Evolutionary conservation across 768 basidiomycete genomes (phyloP).

Genomic region (Paxillus rubicundulus): DNA sequence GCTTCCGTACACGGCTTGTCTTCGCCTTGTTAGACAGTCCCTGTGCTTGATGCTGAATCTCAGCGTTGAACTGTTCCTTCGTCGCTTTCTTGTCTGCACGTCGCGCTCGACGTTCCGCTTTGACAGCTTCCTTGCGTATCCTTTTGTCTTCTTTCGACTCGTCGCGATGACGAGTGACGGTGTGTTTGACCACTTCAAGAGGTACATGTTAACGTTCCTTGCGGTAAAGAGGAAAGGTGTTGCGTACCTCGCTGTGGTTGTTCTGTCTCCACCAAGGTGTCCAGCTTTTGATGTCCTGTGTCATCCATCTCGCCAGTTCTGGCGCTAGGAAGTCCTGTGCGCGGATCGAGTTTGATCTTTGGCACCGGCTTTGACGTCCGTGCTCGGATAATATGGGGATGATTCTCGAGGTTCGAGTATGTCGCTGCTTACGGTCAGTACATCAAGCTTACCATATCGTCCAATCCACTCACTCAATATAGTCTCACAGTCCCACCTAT

Average conservation of each 20-base stretch:
- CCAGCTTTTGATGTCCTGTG: slow-evolving; percentile 12
- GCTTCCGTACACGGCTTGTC: slow-evolving; percentile 16
- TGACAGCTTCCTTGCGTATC: slow-evolving; percentile 67
- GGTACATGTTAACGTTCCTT: slow-evolving; percentile 1
- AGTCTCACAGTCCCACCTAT: slow-evolving; percentile 95
- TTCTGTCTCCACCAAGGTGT: slow-evolving; percentile 27
- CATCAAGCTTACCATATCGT: not conserved
- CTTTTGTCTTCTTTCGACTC: slow-evolving; percentile 78
- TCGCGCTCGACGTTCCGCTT: slow-evolving; percentile 60
- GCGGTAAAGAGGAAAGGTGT: not conserved
- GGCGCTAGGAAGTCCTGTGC: slow-evolving; percentile 72
- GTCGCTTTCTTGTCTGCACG: slow-evolving; percentile 65
- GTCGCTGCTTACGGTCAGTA: slow-evolving; percentile 58
- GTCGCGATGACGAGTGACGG: slow-evolving; percentile 65
- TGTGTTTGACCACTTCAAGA: slow-evolving; percentile 33
- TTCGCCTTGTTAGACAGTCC: slow-evolving; percentile 44
- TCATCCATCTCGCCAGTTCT: slow-evolving; percentile 20
- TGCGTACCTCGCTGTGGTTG: slow-evolving; percentile 25
- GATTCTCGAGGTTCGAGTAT: slow-evolving; percentile 97
- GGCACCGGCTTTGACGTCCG: slow-evolving; percentile 51
- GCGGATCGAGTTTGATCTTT: slow-evolving; percentile 70
- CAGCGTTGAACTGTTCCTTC: slow-evolving; percentile 61
- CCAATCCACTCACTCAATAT: slow-evolving; percentile 69
- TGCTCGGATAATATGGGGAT: slow-evolving; percentile 82
- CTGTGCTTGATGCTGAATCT: slow-evolving; percentile 59